These are phyloP conservation scores for Gyrodon lividus DNA, from an alignment of 768 basidiomycete species.

Conservation along the genomic window DNA sequence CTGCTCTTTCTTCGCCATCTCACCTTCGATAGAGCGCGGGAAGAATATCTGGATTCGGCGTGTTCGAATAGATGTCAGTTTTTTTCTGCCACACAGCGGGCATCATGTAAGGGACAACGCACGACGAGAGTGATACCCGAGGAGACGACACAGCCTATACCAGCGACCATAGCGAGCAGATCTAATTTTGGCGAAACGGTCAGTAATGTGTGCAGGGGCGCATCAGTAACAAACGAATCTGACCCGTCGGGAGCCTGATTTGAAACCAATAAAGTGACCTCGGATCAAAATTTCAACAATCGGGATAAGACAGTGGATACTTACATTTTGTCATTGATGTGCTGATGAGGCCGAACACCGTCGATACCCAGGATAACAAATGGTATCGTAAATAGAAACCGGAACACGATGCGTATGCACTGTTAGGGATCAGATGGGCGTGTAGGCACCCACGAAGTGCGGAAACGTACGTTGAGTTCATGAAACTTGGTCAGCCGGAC, in stretches of 20 bases:
- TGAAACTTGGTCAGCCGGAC: slow-evolving; percentile 78
- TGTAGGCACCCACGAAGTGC: background rate
- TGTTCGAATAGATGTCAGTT: background rate
- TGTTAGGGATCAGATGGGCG: slow-evolving; percentile 23
- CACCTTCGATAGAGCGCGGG: slow-evolving; percentile 70
- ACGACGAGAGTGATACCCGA: slow-evolving; percentile 76
- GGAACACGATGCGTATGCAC: slow-evolving; percentile 71
- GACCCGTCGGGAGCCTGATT: slow-evolving; percentile 29
- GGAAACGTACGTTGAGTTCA: slow-evolving; percentile 68
- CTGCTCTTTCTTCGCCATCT: slow-evolving; percentile 55
- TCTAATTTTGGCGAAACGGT: slow-evolving; percentile 41
- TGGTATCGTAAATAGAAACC: slow-evolving; percentile 68
- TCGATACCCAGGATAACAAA: slow-evolving; percentile 66
- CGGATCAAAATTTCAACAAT: background rate
- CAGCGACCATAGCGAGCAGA: slow-evolving; percentile 55
- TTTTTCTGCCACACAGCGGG: background rate
- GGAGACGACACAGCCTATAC: slow-evolving; percentile 61
- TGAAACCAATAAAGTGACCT: background rate
- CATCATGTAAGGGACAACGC: slow-evolving; percentile 21
- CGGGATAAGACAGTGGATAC: slow-evolving; percentile 8
- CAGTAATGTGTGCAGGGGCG: background rate
- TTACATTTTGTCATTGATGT: slow-evolving; percentile 63
- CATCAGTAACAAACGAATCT: background rate
- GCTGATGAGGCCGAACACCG: slow-evolving; percentile 58
- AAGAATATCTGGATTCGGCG: slow-evolving; percentile 67